Percentiles rank a stretch among this genome's conserved stretches.
These are phyloP conservation scores for Micractinium sp. DNA, from an alignment of 139 green algal species.

Conservation along the genomic window DNA sequence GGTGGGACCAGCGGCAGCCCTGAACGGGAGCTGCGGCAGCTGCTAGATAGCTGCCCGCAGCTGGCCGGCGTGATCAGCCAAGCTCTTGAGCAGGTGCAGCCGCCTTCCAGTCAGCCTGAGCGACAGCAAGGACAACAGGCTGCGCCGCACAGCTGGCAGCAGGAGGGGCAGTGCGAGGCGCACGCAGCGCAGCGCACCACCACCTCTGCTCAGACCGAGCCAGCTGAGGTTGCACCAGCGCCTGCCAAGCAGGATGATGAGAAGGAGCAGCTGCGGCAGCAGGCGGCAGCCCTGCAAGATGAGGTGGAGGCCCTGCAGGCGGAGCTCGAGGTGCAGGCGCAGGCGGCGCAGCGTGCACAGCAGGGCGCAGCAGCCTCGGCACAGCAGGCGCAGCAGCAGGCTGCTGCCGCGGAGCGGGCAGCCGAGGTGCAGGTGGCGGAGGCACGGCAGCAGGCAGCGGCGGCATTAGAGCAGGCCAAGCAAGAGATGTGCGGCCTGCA, in stretches of 20 bases:
- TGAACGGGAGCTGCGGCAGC: constrained; percentile 24
- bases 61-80: not conserved
- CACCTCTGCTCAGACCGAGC: constrained; percentile 47
- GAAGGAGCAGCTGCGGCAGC: constrained; percentile 23
- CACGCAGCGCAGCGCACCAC: not conserved
- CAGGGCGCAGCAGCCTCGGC: not conserved
- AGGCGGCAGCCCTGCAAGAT: constrained; percentile 32
- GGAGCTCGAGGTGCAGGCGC: constrained; percentile 50
- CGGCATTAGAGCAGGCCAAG: not conserved
- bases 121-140: not conserved
- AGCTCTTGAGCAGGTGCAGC: not conserved
- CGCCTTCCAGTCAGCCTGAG: not conserved
- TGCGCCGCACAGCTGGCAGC: not conserved
- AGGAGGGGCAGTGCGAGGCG: not conserved
- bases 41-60: constrained; percentile 24
- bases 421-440: not conserved
- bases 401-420: not conserved
- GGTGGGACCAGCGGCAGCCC: not conserved
- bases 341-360: not conserved
- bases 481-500: not conserved
- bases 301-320: constrained; percentile 40
- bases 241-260: not conserved
- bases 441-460: not conserved
- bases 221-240: too few species aligned
- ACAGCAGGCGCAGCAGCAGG: not conserved